Evolutionary conservation across 768 basidiomycete genomes (phyloP), one percentile per base, ranked within the genome.

Genomic region (Paxillus rubicundulus): DNA sequence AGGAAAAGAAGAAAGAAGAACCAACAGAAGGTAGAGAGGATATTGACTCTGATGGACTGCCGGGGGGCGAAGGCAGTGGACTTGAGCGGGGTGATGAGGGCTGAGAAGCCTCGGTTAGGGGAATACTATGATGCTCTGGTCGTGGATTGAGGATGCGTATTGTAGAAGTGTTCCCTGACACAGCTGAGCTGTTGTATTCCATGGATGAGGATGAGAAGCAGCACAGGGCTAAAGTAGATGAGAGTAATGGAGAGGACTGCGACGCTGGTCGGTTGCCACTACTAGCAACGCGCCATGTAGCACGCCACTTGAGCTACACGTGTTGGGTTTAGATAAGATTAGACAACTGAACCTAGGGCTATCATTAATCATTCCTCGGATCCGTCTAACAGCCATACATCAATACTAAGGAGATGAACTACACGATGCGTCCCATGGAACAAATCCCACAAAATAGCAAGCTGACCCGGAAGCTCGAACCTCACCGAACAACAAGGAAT

Each of bases 1-100:
- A 88, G 30, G 85, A 87, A 72, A 87, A 88, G 72, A 89, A 86
- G 75, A 87, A 87, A 1, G 85, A 86, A 2, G 85, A 87, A 16
- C 82, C 79, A 12, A 87, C 81, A 1, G 85, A 87, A 1, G 87
- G 87, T 3, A 88, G 72, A 5, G 87, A 88, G 1, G 87, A 88
- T 37, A 82, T 70, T 1, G 84, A 85, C 45, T 76, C 82, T 9
- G 80, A 75, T 38, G 80, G 86, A 61, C 85, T 86, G 61, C 80
- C 77, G 38, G 84, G 80, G 10, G 81, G 79, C 8, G 85, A 85
- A 16, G 81, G 80, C 39, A 78, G 67, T 2, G 72, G 68, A 54
- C 77, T 78, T 13, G 77, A 77, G 58, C 71, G 72, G 14, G 81
- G 77, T 8, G 79, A 81, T 5, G 76, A 75, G 0, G 78, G 74